Percentiles rank a stretch among this genome's conserved stretches.
Conservation (phyloP, 768 basidiomycete genomes). For the Boletus reticulatus region DNA sequence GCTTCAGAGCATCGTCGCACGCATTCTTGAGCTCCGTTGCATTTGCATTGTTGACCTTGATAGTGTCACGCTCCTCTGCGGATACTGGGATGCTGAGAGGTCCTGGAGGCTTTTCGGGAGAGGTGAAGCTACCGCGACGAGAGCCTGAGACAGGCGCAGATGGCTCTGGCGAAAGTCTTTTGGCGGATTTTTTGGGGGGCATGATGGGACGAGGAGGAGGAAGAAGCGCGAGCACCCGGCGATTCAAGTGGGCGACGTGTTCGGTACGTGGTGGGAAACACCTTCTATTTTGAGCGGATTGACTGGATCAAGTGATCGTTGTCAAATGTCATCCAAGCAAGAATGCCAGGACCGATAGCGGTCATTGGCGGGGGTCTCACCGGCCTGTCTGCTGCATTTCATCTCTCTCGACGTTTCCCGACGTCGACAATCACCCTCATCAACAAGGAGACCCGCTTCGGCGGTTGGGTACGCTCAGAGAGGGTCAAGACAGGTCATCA, state of each 20-base stretch:
- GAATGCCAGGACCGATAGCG: conserved; percentile 43
- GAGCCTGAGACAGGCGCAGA: conserved; percentile 11
- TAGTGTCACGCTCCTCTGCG: conserved; percentile 46
- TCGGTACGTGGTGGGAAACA: conserved; percentile 17
- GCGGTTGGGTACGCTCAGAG: conserved; percentile 84
- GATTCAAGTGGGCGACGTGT: conserved; percentile 20
- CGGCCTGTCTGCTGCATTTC: conserved; percentile 79
- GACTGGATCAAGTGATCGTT: not conserved
- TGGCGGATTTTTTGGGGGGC: conserved; percentile 19
- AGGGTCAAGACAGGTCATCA: conserved; percentile 36
- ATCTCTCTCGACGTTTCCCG: conserved; percentile 68
- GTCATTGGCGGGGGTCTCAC: conserved; percentile 80
- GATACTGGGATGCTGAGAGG: conserved; percentile 49
- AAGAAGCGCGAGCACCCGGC: not conserved
- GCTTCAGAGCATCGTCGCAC: conserved; percentile 87
- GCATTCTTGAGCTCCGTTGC: conserved; percentile 63
- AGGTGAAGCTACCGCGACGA: conserved; percentile 28
- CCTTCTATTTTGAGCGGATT: conserved; percentile 2
- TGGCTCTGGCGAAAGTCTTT: conserved; percentile 10
- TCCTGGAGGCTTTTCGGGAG: conserved; percentile 45
- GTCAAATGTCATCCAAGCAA: not conserved
- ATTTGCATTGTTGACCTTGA: conserved; percentile 62
- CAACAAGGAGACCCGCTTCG: conserved; percentile 61
- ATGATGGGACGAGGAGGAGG: conserved; percentile 8
- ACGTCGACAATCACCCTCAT: conserved; percentile 58